These are phyloP conservation scores for Penicillium capsulatum DNA, from an alignment of 2,329 filamentous ascomycete species.

Conservation along the genomic window DNA sequence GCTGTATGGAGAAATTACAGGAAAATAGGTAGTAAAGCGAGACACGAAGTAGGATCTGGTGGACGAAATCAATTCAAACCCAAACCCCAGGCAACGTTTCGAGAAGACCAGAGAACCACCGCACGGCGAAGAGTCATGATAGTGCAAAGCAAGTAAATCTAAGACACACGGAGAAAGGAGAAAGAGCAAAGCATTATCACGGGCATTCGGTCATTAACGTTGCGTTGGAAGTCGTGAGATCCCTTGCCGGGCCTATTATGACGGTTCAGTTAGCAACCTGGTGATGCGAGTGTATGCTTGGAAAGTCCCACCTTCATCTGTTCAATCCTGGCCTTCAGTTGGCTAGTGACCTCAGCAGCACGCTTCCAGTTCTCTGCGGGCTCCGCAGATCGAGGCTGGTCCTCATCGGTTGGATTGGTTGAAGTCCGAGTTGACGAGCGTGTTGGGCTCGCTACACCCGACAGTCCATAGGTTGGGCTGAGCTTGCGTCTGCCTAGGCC, in stretches of 20 bases:
- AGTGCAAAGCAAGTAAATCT: conserved; percentile 11
- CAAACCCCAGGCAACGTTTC: conserved; percentile 12
- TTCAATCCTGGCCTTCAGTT: conserved; percentile 94
- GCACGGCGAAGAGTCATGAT: conserved; percentile 7
- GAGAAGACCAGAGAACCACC: conserved; percentile 17
- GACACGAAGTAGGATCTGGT: too few relatives aligned
- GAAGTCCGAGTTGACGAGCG: conserved; percentile 34
- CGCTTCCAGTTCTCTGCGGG: conserved; percentile 92
- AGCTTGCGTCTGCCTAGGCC: conserved; percentile 41
- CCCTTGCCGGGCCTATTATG: conserved; percentile 44
- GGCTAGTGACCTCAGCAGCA: conserved; percentile 94
- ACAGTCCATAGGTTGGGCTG: conserved; percentile 41
- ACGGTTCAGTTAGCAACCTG: not conserved
- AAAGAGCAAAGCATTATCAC: conserved; percentile 15
- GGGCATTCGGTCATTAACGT: conserved; percentile 34
- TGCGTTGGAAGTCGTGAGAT: conserved; percentile 37
- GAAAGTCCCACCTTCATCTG: conserved; percentile 72
- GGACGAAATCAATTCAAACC: too few relatives aligned
- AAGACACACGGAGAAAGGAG: conserved; percentile 15
- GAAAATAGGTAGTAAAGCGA: conserved; percentile 5
- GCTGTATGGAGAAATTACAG: conserved; percentile 17
- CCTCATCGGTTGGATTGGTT: conserved; percentile 35
- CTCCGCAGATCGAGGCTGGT: conserved; percentile 41
- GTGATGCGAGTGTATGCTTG: not conserved
- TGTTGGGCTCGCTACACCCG: conserved; percentile 38